These are phyloP conservation scores for Oryza longistaminata DNA, from an alignment of 176 grass and related monocot genomes.

Conservation along the genomic window DNA sequence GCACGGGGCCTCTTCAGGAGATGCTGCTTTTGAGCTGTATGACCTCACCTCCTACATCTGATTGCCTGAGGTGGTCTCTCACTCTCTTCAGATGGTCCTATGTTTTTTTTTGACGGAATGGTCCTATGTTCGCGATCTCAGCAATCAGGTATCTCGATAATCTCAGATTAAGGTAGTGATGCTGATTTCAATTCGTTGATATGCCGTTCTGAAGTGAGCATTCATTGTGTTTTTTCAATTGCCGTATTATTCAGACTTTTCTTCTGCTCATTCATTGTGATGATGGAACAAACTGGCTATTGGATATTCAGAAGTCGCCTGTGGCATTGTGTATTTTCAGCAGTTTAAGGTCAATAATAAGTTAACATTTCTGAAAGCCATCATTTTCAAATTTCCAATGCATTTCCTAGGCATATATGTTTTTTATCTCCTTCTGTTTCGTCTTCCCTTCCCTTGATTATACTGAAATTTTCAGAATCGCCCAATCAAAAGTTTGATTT, in stretches of 20 bases:
- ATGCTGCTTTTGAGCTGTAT: not conserved
- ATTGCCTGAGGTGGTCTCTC: not conserved
- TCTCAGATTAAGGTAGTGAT: not conserved
- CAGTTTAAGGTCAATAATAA: not conserved
- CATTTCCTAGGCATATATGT: not conserved
- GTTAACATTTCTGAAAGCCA: not conserved
- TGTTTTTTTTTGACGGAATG: not conserved
- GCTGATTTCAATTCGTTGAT: not conserved
- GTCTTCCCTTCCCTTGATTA: not conserved
- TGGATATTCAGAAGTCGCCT: not conserved
- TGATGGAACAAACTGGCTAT: not conserved
- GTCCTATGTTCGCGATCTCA: not conserved
- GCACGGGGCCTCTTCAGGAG: not conserved
- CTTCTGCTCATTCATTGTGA: too few species aligned
- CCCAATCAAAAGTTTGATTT: not conserved
- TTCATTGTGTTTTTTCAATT: not conserved
- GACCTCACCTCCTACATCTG: not conserved
- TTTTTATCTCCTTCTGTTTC: not conserved
- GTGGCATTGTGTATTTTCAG: not conserved
- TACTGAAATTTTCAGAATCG: constrained; percentile 1
- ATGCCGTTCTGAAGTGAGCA: not conserved
- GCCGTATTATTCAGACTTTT: too few species aligned
- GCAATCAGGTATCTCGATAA: not conserved
- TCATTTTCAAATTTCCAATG: not conserved
- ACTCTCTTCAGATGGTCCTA: not conserved